A percentile compares a stretch with the other conserved stretches of the same genome.
These are phyloP conservation scores for Astragalus membranaceus DNA, from an alignment of 306 rosid species.

Conservation along the genomic window DNA sequence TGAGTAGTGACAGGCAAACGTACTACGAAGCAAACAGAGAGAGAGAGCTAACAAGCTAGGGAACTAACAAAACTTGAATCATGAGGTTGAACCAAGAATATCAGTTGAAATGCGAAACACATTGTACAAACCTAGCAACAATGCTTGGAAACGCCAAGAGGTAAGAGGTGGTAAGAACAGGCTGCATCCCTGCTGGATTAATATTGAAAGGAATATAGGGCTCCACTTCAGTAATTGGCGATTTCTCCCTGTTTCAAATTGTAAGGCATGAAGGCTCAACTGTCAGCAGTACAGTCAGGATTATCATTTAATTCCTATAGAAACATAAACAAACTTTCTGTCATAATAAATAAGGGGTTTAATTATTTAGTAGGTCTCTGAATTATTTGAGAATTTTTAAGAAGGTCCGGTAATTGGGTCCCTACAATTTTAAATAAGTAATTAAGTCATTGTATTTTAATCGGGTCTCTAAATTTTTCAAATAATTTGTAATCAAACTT, in stretches of 20 bases:
- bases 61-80: constrained; percentile 6
- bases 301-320: constrained; percentile 12
- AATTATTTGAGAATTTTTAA: no score
- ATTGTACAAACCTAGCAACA: constrained; percentile 59
- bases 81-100: neutral
- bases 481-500: no score
- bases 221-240: constrained; percentile 93
- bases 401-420: no score
- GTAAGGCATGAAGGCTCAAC: constrained; percentile 29
- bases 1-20: neutral
- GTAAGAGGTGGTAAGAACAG: constrained; percentile 91
- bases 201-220: constrained; percentile 96
- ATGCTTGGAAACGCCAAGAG: constrained; percentile 91
- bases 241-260: constrained; percentile 72
- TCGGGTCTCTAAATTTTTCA: no score
- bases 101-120: neutral
- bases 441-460: no score
- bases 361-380: no score
- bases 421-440: no score
- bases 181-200: constrained; percentile 98
- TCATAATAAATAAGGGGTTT: neutral
- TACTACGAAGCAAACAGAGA: neutral
- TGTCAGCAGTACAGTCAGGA: constrained; percentile 5
- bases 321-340: constrained; percentile 15
- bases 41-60: neutral